Conservation (phyloP, 176 grass and related monocot genomes). For the Typha latifolia region DNA sequence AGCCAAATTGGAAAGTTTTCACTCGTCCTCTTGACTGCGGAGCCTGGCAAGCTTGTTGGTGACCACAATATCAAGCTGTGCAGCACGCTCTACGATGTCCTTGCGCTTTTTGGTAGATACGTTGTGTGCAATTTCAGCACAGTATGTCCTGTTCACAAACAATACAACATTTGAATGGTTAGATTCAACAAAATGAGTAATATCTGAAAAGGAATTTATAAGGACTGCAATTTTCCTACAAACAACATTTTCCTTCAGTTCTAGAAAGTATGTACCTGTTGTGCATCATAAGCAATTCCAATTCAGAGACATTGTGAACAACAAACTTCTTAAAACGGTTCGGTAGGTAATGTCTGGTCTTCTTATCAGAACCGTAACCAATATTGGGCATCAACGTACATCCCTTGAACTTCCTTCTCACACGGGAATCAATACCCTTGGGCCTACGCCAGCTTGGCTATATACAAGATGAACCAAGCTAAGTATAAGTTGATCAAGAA, state of each 20-base stretch:
- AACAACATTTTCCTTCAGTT: not conserved
- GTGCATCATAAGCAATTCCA: constrained; percentile 86
- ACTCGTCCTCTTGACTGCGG: constrained; percentile 66
- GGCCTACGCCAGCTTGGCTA: constrained; percentile 69
- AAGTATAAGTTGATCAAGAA: no score
- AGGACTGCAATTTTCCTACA: not conserved
- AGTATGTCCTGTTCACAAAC: constrained; percentile 39
- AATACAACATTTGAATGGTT: not conserved
- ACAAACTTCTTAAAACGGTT: constrained; percentile 79
- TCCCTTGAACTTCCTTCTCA: constrained; percentile 74
- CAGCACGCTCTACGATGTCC: constrained; percentile 59
- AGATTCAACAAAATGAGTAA: not conserved
- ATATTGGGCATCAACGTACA: constrained; percentile 65
- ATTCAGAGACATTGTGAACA: constrained; percentile 62
- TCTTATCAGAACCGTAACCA: constrained; percentile 74
- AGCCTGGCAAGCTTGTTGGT: constrained; percentile 66
- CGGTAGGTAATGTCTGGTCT: constrained; percentile 54
- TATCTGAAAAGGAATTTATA: not conserved
- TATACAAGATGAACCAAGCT: not conserved
- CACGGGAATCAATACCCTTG: constrained; percentile 76
- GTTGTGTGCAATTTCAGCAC: constrained; percentile 59
- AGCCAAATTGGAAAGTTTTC: not conserved
- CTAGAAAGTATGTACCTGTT: constrained; percentile 31
- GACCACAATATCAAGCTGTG: constrained; percentile 65
- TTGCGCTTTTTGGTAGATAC: constrained; percentile 60